Evolutionary conservation across 768 basidiomycete genomes (phyloP), one percentile per base, ranked within the genome.

Genomic region (Rhodotorula sphaerocarpa): DNA sequence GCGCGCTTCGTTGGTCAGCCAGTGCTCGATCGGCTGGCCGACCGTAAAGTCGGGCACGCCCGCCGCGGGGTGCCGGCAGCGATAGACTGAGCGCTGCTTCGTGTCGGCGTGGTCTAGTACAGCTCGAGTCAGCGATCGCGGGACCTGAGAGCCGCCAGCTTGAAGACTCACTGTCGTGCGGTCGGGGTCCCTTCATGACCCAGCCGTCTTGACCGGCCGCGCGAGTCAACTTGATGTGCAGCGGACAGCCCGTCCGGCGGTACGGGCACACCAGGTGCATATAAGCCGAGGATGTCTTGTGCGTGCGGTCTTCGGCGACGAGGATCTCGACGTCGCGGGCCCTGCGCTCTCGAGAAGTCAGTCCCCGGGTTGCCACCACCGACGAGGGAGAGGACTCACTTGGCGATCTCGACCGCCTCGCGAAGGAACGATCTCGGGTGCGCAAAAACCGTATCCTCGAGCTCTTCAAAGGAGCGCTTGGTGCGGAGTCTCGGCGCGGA

Each of bases 221-320:
- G 47, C 57, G 60, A 10, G 51, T 58, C 41, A 68, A 51, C 55
- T 61, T 61, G 53, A 68, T 47, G 47, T 63, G 63, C 43, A 68
- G 54, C 2, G 59, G 59, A 50, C 67, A 68, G 14, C 67, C 67
- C 1, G 62, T 11, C 14, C 33, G 31, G 23, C 67, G 67, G 52
- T 45, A 68, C 18, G 56, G 31, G 56, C 67, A 68, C 47, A 42
- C 51, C 47, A 68, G n/a, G 59, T 68, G 67, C 67, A 68, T 68
- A 59, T 64, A 68, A 4, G 67, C 62, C 14, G 62, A 61, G 25
- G 51, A 50, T 27, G 42, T 43, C 44, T 68, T 68, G 59, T 61
- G 55, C 23, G 62, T 68, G 18, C 67, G 62, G 53, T 68, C 67
- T 50, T 64, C 67, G n/a, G 56, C 27, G 30, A 68, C 39, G 28